Base-by-base conservation (phyloP, 2,329 filamentous ascomycete species). In the Dothideomycetidae sp. region DNA sequence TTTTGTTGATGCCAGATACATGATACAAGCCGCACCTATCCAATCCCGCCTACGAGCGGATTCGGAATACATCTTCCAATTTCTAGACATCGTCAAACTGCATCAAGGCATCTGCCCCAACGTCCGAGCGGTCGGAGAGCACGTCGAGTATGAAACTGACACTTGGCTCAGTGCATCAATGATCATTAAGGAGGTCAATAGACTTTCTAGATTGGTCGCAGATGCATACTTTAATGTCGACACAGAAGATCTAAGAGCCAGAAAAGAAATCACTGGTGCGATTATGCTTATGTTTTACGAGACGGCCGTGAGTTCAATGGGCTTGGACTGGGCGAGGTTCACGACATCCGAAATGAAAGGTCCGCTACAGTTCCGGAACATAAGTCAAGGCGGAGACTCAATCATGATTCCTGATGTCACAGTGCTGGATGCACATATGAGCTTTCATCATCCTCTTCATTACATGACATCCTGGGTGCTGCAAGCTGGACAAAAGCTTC, bases 91-190 rank as follows among this genome's bases (percentile, higher is more conserved):
- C 11, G 84, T 93, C 45, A 94, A 94, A 57, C 70, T 98, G 31
- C 86, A 94, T 46, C 92, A 98, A 61, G 88, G 90, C 17, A 94
- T 98, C 39, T 94, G 88, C 49, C 90, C 90, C 1, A 98, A 96
- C 50, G 69, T 86, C 31, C 73, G 92, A 44, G 90, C 88, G 2
- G 74, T 94, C 14, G 85, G 86, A 11, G 90, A 96, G 53, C 90
- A 98, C 55, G 82, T 98, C 19, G 92, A 98, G 57, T 98, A 96
- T 53, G 90, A 98, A 59, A 92, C 86, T 2, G 92, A 98, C 59
- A 81, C 84, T 13, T 98, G 90, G 90, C 96, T 98, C 37, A 92
- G 83, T 41, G 88, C 90, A 3, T 93, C 86, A 5, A 69, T 96
- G 35, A 81, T 98, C 41, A 94, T 90, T 34, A 73, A 88, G 35